Evolutionary conservation across 2,329 filamentous ascomycete species (phyloP).

Genomic region (Paecilomyces sp.): DNA sequence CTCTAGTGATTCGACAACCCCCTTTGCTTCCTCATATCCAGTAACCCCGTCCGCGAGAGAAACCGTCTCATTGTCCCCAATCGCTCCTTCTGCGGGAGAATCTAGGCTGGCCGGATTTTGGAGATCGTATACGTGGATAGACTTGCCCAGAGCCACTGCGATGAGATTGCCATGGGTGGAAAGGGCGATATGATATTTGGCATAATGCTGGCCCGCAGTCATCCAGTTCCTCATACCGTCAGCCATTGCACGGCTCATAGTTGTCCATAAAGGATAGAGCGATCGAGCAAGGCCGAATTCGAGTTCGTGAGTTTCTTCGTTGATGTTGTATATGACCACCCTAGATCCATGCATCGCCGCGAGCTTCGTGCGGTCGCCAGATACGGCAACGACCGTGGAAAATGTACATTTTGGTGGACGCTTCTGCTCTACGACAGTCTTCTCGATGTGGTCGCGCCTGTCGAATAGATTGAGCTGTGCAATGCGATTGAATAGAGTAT

Average conservation of each 20-base stretch:
- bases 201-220: constrained; percentile 7
- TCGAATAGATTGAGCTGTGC: constrained; percentile 10
- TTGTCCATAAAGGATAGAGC: constrained; percentile 13
- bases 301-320: neutral
- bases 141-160: constrained; percentile 11
- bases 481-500: constrained; percentile 9
- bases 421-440: constrained; percentile 2
- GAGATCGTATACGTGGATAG: constrained; percentile 14
- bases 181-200: constrained; percentile 10
- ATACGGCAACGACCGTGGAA: constrained; percentile 5
- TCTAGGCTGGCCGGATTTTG: constrained; percentile 1
- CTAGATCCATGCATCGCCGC: constrained; percentile 9
- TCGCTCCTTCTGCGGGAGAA: constrained; percentile 8
- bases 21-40: constrained; percentile 12
- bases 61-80: constrained; percentile 6
- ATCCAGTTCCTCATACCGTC: constrained; percentile 3
- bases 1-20: constrained; percentile 12
- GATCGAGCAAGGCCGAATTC: constrained; percentile 7
- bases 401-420: constrained; percentile 6
- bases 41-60: constrained; percentile 1
- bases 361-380: constrained; percentile 6
- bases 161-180: constrained; percentile 10
- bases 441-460: constrained; percentile 5
- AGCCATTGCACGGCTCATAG: constrained; percentile 8
- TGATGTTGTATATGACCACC: constrained; percentile 4